These are phyloP conservation scores for Xylaria sp. DNA, from an alignment of 2,329 filamentous ascomycete species.

Conservation along the genomic window DNA sequence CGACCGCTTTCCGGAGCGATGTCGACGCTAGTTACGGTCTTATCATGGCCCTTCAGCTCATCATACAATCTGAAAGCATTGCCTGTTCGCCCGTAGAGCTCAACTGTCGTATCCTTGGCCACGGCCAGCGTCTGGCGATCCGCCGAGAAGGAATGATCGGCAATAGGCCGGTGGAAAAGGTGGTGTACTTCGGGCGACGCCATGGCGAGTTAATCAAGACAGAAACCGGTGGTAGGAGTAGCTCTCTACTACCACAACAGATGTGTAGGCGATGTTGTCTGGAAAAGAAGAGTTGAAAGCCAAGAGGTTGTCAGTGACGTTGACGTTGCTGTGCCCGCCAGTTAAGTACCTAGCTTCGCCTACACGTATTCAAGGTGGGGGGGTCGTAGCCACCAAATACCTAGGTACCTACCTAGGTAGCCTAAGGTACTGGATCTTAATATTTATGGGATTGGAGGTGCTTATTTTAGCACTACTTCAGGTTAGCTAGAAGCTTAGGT, in stretches of 20 bases:
- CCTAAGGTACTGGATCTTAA: too few relatives aligned
- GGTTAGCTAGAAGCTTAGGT: too few relatives aligned
- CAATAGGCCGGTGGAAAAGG: slow-evolving; percentile 94
- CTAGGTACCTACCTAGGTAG: too few relatives aligned
- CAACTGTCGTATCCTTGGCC: slow-evolving; percentile 85
- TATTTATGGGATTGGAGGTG: too few relatives aligned
- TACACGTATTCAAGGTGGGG: too few relatives aligned
- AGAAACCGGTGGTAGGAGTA: slow-evolving; percentile 76
- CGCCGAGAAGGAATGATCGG: slow-evolving; percentile 96
- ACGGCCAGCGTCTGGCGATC: slow-evolving; percentile 90
- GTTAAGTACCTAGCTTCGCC: too few relatives aligned
- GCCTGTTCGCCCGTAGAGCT: slow-evolving; percentile 80
- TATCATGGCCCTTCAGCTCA: slow-evolving; percentile 95
- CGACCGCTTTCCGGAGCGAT: slow-evolving; percentile 89
- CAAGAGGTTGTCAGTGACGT: neutral
- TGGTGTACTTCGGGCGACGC: slow-evolving; percentile 89
- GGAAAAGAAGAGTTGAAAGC: neutral
- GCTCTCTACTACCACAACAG: slow-evolving; percentile 90
- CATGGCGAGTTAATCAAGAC: slow-evolving; percentile 57
- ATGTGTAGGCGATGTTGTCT: neutral
- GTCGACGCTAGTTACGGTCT: slow-evolving; percentile 94
- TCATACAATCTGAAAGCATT: slow-evolving; percentile 83
- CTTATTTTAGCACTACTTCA: too few relatives aligned
- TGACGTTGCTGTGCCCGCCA: too few relatives aligned
- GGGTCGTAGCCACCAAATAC: too few relatives aligned